Percentiles rank a stretch among this genome's conserved stretches.
phyloP scores from a whole-genome alignment of 441 rosid species.

The Breynia disticha region DNA sequence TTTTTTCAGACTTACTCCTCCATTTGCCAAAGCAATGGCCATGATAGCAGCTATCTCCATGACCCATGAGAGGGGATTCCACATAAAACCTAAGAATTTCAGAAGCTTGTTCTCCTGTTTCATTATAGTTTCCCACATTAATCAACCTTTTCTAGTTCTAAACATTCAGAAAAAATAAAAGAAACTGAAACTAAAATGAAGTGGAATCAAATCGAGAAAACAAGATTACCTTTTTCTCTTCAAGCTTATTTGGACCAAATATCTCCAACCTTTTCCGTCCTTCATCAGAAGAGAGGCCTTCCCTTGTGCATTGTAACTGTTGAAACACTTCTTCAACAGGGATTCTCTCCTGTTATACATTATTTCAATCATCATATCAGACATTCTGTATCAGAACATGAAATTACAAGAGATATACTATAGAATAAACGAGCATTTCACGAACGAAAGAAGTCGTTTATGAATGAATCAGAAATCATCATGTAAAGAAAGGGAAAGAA shows the following conservation, averaged over 20 bases:
- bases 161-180: background rate
- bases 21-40: slow-evolving; percentile 89
- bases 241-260: slow-evolving; percentile 83
- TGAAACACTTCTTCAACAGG: slow-evolving; percentile 80
- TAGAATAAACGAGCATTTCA: too few relatives aligned
- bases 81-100: slow-evolving; percentile 86
- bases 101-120: slow-evolving; percentile 63
- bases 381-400: background rate
- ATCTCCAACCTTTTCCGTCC: slow-evolving; percentile 64
- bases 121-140: background rate
- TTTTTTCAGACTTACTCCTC: slow-evolving; percentile 44
- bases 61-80: slow-evolving; percentile 98
- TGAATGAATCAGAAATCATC: background rate
- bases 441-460: background rate
- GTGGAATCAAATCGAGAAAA: background rate
- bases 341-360: slow-evolving; percentile 40
- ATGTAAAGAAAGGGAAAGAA: background rate
- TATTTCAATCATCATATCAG: background rate
- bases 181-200: background rate
- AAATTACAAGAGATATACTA: too few relatives aligned
- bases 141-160: background rate
- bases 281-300: slow-evolving; percentile 61
- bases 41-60: slow-evolving; percentile 89
- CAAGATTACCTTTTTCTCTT: slow-evolving; percentile 53
- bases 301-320: slow-evolving; percentile 55